Percentiles rank a stretch among this genome's conserved stretches.
phyloP scores from a whole-genome alignment of 768 basidiomycete species.

The Phanerochaete sordida region DNA sequence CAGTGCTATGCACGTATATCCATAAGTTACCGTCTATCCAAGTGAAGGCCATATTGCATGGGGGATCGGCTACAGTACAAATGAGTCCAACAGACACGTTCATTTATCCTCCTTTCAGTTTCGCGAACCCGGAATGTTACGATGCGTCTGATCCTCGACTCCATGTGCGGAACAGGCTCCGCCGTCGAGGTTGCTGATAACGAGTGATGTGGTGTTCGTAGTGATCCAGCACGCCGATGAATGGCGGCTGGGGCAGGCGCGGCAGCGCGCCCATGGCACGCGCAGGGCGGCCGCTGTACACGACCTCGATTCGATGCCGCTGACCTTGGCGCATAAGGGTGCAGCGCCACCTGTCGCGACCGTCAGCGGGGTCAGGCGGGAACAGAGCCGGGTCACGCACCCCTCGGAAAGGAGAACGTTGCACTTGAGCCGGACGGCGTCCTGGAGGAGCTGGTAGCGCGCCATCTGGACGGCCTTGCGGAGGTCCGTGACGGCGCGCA shows the following conservation, averaged over 20 bases:
- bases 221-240: slow-evolving; percentile 59
- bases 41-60: too few relatives aligned
- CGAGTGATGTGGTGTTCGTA: slow-evolving; percentile 13
- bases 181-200: not conserved
- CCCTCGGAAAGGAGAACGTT: slow-evolving; percentile 69
- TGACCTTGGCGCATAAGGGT: slow-evolving; percentile 63
- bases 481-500: slow-evolving; percentile 46
- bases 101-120: not conserved
- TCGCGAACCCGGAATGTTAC: not conserved
- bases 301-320: slow-evolving; percentile 61
- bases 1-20: too few relatives aligned
- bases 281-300: slow-evolving; percentile 67
- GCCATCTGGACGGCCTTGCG: slow-evolving; percentile 54
- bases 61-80: too few relatives aligned
- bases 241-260: slow-evolving; percentile 53
- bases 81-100: too few relatives aligned
- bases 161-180: not conserved
- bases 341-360: slow-evolving; percentile 53
- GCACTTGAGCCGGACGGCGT: slow-evolving; percentile 50
- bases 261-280: slow-evolving; percentile 47
- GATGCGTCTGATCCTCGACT: not conserved
- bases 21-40: too few relatives aligned
- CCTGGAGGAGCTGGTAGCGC: slow-evolving; percentile 57
- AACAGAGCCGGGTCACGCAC: slow-evolving; percentile 29
- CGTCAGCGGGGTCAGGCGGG: not conserved